phyloP scores from a whole-genome alignment of 2,329 filamentous ascomycete species.

The Blastomyces gilchristii region DNA sequence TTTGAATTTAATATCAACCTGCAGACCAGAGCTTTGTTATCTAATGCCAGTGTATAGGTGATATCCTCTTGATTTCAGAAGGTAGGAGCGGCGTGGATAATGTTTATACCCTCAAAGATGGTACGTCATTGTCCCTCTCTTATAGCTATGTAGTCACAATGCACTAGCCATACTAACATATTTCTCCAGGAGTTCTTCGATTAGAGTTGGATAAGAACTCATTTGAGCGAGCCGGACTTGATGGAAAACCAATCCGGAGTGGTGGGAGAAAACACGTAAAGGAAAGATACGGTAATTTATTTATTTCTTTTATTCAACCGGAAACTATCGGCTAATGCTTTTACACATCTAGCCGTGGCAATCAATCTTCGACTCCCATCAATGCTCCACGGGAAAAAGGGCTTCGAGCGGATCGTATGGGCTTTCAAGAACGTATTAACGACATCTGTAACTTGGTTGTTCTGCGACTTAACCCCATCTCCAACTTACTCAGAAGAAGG shows the following conservation, averaged over 20 bases:
- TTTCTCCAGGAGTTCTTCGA: conserved; percentile 51
- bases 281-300: conserved; percentile 60
- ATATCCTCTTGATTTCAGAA: conserved; percentile 74
- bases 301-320: neutral
- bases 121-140: conserved; percentile 33
- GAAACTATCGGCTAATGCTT: conserved; percentile 13
- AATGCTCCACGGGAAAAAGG: conserved; percentile 76
- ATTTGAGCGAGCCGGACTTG: conserved; percentile 73
- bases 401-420: conserved; percentile 66
- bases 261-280: conserved; percentile 54
- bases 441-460: conserved; percentile 63
- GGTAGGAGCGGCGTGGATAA: conserved; percentile 61
- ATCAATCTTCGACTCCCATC: conserved; percentile 61
- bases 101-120: conserved; percentile 59
- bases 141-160: neutral
- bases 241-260: conserved; percentile 55
- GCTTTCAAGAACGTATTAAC: conserved; percentile 69
- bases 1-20: neutral
- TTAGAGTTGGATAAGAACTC: conserved; percentile 71
- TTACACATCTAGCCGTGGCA: conserved; percentile 52
- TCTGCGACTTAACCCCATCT: conserved; percentile 48
- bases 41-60: conserved; percentile 43
- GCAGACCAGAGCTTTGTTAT: neutral
- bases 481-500: conserved; percentile 29
- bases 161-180: neutral